These are phyloP conservation scores for Neofusicoccum sp. DNA, from an alignment of 2,329 filamentous ascomycete species.

Conservation along the genomic window DNA sequence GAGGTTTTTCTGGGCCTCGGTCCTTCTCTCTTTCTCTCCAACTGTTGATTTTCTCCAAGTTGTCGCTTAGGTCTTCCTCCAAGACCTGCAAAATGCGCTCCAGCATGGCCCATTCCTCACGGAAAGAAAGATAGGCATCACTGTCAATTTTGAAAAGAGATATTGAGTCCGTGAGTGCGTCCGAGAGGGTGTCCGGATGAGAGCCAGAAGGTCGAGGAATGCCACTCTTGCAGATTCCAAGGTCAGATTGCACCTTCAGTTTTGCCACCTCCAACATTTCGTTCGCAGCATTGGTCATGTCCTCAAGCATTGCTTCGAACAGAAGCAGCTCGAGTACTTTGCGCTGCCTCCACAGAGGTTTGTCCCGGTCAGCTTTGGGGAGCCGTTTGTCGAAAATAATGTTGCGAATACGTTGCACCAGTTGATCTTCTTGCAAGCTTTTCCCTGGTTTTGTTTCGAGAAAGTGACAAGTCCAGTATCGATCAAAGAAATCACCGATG, in stretches of 20 bases:
- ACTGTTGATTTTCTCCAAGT: conserved; percentile 23
- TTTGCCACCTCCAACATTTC: neutral
- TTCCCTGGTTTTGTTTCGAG: conserved; percentile 13
- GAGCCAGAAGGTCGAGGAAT: neutral
- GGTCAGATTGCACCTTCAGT: neutral
- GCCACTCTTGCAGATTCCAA: neutral
- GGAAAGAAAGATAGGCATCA: conserved; percentile 3
- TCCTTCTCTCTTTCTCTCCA: conserved; percentile 29
- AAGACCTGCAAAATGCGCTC: conserved; percentile 24
- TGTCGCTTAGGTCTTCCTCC: conserved; percentile 23
- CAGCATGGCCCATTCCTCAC: conserved; percentile 21
- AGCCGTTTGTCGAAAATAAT: conserved; percentile 1
- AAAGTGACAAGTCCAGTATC: conserved; percentile 34
- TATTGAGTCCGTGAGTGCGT: conserved; percentile 1
- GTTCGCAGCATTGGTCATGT: conserved; percentile 14
- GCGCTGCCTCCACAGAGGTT: conserved; percentile 26
- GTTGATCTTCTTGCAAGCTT: neutral
- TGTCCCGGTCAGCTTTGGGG: neutral
- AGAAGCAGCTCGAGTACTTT: conserved; percentile 32
- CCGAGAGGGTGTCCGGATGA: neutral
- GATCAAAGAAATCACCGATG: conserved; percentile 33
- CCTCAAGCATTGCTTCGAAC: conserved; percentile 23
- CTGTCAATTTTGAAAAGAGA: conserved; percentile 7
- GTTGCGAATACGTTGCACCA: neutral
- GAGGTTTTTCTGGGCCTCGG: conserved; percentile 27